Evolutionary conservation across 352 stramenopile genomes (phyloP).

Genomic region (Phytophthora palmivora): DNA sequence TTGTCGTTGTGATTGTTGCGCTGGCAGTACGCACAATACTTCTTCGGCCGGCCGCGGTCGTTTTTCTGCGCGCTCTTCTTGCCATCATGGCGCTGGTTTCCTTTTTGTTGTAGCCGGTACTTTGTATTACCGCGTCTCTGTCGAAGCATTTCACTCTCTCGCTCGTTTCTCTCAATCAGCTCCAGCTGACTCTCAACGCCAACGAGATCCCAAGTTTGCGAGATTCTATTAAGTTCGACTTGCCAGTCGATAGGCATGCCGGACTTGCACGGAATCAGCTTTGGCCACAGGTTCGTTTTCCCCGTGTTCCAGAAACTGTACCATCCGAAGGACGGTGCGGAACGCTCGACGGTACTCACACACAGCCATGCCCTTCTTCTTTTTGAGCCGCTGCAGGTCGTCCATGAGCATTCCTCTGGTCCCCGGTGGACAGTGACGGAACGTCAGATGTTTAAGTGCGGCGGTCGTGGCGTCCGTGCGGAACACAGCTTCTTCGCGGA

Average conservation of each 20-base stretch:
- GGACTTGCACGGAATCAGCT: slow-evolving; percentile 4
- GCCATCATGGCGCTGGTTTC: neutral
- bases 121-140: neutral
- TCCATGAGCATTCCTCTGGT: slow-evolving; percentile 5
- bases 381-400: slow-evolving; percentile 5
- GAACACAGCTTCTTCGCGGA: slow-evolving; percentile 1
- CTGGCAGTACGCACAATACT: neutral
- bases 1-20: neutral
- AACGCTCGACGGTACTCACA: slow-evolving; percentile 3
- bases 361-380: neutral
- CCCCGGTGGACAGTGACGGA: slow-evolving; percentile 5
- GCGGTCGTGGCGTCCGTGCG: neutral
- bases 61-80: too few relatives aligned
- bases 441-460: slow-evolving; percentile 3
- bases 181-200: slow-evolving; percentile 1
- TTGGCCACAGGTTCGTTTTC: slow-evolving; percentile 1
- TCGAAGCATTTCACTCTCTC: neutral
- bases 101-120: neutral
- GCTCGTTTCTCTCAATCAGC: neutral
- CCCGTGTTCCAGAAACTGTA: neutral
- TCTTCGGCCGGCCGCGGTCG: too few relatives aligned
- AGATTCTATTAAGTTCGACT: slow-evolving; percentile 6
- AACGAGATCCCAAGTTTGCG: neutral
- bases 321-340: slow-evolving; percentile 3
- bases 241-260: slow-evolving; percentile 7